Percentiles rank a stretch among this genome's conserved stretches.
These are phyloP conservation scores for Tothia fuscella DNA, from an alignment of 2,329 filamentous ascomycete species.

Conservation along the genomic window DNA sequence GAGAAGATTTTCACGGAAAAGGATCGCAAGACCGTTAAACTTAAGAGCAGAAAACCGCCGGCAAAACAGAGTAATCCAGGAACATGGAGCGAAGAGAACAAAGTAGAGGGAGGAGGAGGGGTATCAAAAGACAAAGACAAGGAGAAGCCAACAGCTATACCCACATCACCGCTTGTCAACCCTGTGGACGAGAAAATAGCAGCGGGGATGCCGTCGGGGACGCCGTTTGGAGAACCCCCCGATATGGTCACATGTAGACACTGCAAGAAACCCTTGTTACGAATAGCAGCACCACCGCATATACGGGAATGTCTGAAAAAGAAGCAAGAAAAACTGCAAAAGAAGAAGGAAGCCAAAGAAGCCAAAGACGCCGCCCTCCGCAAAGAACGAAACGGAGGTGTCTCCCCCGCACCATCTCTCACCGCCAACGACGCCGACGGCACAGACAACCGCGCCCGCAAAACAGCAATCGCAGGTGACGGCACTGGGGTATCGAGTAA, in stretches of 20 bases:
- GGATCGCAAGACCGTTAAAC: conserved; percentile 26
- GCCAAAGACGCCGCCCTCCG: conserved; percentile 37
- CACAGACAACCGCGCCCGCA: conserved; percentile 23
- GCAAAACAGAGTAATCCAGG: conserved; percentile 55
- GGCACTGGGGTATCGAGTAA: conserved; percentile 28
- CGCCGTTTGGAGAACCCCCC: conserved; percentile 66
- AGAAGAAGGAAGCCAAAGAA: conserved; percentile 52
- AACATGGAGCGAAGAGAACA: conserved; percentile 54
- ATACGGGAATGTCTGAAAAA: conserved; percentile 73
- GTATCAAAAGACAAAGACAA: conserved; percentile 25
- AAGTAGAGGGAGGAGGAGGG: conserved; percentile 46
- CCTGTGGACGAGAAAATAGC: conserved; percentile 64
- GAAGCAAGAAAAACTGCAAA: conserved; percentile 56
- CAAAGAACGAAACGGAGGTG: conserved; percentile 34
- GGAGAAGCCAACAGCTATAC: conserved; percentile 34
- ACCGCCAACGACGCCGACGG: conserved; percentile 26
- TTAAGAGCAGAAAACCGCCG: conserved; percentile 45
- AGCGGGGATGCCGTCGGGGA: conserved; percentile 69
- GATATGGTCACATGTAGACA: conserved; percentile 80
- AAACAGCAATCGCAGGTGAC: conserved; percentile 25
- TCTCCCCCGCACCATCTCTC: conserved; percentile 4
- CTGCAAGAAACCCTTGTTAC: conserved; percentile 80
- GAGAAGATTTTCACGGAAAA: conserved; percentile 26
- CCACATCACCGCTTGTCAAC: conserved; percentile 30
- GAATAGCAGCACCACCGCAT: conserved; percentile 62